These are phyloP conservation scores for Neofusicoccum ribis DNA, from an alignment of 2,329 filamentous ascomycete genomes.

Conservation along the genomic window DNA sequence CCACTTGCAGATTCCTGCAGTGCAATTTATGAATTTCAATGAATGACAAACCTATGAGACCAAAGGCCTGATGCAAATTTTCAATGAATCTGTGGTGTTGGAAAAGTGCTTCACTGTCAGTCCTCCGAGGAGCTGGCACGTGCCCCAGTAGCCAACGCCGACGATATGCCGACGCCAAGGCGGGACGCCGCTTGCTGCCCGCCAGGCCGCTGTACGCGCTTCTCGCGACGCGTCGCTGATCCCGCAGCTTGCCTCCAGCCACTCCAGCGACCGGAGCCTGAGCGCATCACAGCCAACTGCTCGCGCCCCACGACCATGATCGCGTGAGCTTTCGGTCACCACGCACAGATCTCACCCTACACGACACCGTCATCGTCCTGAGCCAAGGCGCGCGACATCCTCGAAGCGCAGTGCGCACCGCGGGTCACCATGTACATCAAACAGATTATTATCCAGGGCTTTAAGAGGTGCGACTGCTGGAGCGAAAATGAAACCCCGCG, in stretches of 20 bases:
- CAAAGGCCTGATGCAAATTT: background rate
- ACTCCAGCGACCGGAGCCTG: background rate
- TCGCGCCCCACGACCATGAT: conserved; percentile 7
- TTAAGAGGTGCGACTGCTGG: conserved; percentile 74
- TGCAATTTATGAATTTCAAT: conserved; percentile 6
- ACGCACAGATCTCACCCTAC: background rate
- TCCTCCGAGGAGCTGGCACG: background rate
- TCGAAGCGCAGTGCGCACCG: background rate
- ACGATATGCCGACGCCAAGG: conserved; percentile 1
- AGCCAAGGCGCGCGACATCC: background rate
- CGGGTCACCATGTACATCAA: conserved; percentile 85
- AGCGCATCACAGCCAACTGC: background rate
- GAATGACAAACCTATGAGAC: background rate
- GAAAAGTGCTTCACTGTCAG: no score
- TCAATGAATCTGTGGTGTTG: no score
- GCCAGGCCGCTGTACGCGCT: background rate
- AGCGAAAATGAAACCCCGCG: background rate
- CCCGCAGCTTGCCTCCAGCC: conserved; percentile 10
- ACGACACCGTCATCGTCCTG: background rate
- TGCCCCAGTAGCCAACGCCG: background rate
- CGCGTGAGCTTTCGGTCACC: background rate
- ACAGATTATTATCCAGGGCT: conserved; percentile 99
- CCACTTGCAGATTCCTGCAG: conserved; percentile 8
- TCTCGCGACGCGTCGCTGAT: conserved; percentile 15
- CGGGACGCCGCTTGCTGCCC: background rate